These are phyloP conservation scores for Chaetomium strumarium DNA, from an alignment of 2,329 filamentous ascomycete species.

Conservation along the genomic window DNA sequence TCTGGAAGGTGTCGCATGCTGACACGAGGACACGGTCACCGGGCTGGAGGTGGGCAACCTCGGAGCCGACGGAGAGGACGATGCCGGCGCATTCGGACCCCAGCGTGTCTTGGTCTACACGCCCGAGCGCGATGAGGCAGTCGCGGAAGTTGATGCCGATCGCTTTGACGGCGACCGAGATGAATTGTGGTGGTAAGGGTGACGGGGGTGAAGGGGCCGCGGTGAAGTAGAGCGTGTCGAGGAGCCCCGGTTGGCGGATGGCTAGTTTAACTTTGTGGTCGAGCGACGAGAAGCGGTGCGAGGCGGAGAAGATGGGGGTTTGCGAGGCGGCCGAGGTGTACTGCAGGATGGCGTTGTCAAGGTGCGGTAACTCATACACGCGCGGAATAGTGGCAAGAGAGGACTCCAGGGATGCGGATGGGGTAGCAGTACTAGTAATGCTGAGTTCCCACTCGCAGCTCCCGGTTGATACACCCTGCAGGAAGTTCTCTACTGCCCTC, in stretches of 20 bases:
- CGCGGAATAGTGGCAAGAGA: background rate
- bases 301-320: background rate
- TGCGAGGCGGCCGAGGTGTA: background rate
- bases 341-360: background rate
- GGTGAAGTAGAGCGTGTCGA: background rate
- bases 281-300: background rate
- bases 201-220: background rate
- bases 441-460: background rate
- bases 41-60: slow-evolving; percentile 10
- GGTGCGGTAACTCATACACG: background rate
- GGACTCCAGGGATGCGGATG: too few species aligned
- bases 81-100: slow-evolving; percentile 25
- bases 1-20: background rate
- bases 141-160: slow-evolving; percentile 4
- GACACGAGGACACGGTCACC: slow-evolving; percentile 23
- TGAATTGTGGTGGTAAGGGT: background rate
- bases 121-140: background rate
- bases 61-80: slow-evolving; percentile 19
- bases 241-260: background rate
- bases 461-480: background rate
- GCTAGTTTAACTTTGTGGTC: background rate
- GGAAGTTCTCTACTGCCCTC: background rate
- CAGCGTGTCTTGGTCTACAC: background rate
- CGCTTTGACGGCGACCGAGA: background rate
- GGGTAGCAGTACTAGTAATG: too few species aligned